Base-by-base conservation (phyloP, 1,139 yeast species). In the Tardiomyces blankii region DNA sequence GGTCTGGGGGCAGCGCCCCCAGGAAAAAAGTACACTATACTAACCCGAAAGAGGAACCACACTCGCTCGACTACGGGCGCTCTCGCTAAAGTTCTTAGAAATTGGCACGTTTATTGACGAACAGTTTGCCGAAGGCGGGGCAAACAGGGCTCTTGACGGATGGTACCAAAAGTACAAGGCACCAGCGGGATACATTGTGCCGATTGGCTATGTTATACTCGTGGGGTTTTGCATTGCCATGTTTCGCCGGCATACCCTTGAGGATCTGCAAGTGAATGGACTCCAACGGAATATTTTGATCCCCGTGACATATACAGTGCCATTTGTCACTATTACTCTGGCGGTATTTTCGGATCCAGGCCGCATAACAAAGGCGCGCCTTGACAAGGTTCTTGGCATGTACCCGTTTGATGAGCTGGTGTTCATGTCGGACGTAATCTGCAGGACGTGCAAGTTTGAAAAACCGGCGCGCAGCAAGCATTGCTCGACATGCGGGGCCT, bases 391-490 rank as follows among this genome's bases (percentile, higher is more conserved):
- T 35, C 55, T 54, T 49, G 44, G 46, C 46, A 57, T 47, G 51
- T 75, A 73, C 54, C 62, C 61, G 1, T 72, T 64, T 51, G 88
- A 88, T 61, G 68, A 72, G 18, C 61, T 86, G 38, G 72, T 86
- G 19, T 87, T 74, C 61, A 75, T 75, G 56, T 67, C 73, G 8
- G 65, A 53, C 40, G 53, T 49, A n/a, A 57, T 55, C 27, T 73
- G 77, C 54, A 43, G 62, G 3, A 85, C 96, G 0, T 91, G 98
- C 60, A 63, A 69, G 1, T 54, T 72, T n/a, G 60, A 64, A 5
- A 89, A 87, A 55, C 89, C 94, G 0, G 95, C 97, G 0, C 67
- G 98, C 42, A 83, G 95, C 11, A 88, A 86, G 58, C 98, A 91
- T 63, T 91, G 98, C 60, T 72, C 82, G 2, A 69, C 74, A 12